Evolutionary conservation across 192 early-diverging fungal genomes (phyloP), one percentile per base, ranked within the genome.

Genomic region (Lunasporangiospora selenospora): DNA sequence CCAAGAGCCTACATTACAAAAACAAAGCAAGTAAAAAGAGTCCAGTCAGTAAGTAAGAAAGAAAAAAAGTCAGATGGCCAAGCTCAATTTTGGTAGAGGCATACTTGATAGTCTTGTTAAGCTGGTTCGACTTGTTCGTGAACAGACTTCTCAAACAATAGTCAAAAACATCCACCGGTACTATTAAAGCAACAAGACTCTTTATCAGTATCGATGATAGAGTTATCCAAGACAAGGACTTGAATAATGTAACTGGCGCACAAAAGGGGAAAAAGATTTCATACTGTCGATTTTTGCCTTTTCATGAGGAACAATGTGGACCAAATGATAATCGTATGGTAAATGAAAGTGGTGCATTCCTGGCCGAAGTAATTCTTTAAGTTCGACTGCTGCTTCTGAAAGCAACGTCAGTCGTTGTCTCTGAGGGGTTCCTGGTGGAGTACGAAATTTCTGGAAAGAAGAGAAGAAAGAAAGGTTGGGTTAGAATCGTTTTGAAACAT

Each of bases 71-170:
- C 19, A 3, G 39, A 12, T 40, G 12, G 45, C n/a, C 6, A 33
- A 13, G 4, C 11, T 15, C 29, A 45, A 13, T 7, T 12, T 42
- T 12, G 1, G 18, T 11, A 31, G 2, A 3, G 8, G 29, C 44
- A 19, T 63, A 73, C 69, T 73, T 73, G 53, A 73, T 73, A 23
- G 58, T 54, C 48, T 58, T 62, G 33, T 49, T 62, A 21, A 73
- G 60, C 1, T 59, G 21, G 21, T 58, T 38, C 21, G 69, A 62
- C 32, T 73, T 73, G 60, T 36, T 73, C 12, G 69, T 63, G 30
- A 73, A 73, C 11, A 73, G 42, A 58, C 54, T 73, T 45, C 61
- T 57, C 26, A 62, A 8, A 13, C 59, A 62, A 23, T 63, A 73
- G 40, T 73, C 69, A 23, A 73, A 26, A 0, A 73, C 37, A 10